These are phyloP conservation scores for Cutaneotrichosporon cutaneum DNA, from an alignment of 1,284 basidiomycete genomes.

Conservation along the genomic window DNA sequence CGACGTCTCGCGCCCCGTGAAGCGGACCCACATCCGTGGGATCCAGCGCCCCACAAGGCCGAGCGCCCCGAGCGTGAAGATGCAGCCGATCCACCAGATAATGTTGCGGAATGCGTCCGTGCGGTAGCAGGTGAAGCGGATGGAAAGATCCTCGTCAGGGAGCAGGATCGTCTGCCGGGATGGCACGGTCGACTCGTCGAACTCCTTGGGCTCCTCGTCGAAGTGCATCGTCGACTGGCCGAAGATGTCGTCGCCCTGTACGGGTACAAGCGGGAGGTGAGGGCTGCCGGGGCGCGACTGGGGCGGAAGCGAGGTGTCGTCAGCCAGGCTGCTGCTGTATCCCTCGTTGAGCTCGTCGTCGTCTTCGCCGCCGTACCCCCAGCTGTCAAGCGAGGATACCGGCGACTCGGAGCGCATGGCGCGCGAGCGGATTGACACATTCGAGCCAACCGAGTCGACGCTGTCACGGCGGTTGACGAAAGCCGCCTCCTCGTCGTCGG, in stretches of 20 bases:
- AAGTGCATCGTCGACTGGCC: slow-evolving; percentile 34
- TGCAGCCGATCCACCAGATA: slow-evolving; percentile 71
- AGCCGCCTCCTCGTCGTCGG: slow-evolving; percentile 24
- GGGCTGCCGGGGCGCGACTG: slow-evolving; percentile 50
- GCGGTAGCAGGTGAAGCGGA: slow-evolving; percentile 89
- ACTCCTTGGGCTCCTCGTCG: slow-evolving; percentile 43
- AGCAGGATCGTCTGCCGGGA: slow-evolving; percentile 79
- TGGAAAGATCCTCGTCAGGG: slow-evolving; percentile 83
- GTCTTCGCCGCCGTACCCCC: slow-evolving; percentile 49
- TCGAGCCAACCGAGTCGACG: slow-evolving; percentile 24
- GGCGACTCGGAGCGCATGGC: slow-evolving; percentile 25
- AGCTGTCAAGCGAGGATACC: slow-evolving; percentile 39
- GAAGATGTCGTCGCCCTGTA: slow-evolving; percentile 49
- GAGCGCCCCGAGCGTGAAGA: slow-evolving; percentile 71
- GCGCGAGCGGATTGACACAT: slow-evolving; percentile 26
- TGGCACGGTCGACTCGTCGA: slow-evolving; percentile 36
- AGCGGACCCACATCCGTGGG: slow-evolving; percentile 82
- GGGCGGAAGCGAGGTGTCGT: slow-evolving; percentile 52
- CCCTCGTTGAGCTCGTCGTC: slow-evolving; percentile 37
- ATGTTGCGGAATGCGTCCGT: slow-evolving; percentile 64
- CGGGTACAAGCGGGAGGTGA: slow-evolving; percentile 45
- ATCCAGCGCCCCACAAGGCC: slow-evolving; percentile 90
- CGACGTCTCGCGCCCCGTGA: slow-evolving; percentile 77
- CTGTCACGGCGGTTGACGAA: slow-evolving; percentile 17
- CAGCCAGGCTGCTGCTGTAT: slow-evolving; percentile 51